Evolutionary conservation across 192 early-diverging fungal species (phyloP).

Genomic region (Coemansia sp.): DNA sequence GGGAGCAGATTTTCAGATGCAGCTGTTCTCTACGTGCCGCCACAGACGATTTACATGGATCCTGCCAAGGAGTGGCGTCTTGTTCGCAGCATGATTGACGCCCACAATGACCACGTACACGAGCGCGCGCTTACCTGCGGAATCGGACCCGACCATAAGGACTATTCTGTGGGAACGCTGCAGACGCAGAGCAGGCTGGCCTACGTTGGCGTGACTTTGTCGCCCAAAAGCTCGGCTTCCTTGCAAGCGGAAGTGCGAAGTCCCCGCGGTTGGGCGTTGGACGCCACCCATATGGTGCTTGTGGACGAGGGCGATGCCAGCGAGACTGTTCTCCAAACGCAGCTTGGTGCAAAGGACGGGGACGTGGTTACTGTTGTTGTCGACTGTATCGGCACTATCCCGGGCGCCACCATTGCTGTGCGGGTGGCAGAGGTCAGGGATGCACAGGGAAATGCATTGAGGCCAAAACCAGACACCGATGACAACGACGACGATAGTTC

Average conservation of each 20-base stretch:
- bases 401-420: constrained; percentile 30
- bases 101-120: constrained; percentile 42
- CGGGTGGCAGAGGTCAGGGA: constrained; percentile 22
- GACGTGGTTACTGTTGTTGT: constrained; percentile 38
- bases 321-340: constrained; percentile 10
- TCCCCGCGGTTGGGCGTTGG: constrained; percentile 27
- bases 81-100: constrained; percentile 31
- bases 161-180: constrained; percentile 32
- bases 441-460: background rate
- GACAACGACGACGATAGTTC: background rate
- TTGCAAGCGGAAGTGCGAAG: constrained; percentile 33
- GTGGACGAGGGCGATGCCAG: constrained; percentile 8
- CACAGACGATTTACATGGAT: constrained; percentile 48
- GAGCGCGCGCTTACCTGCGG: constrained; percentile 1
- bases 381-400: constrained; percentile 34
- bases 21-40: constrained; percentile 41
- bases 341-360: constrained; percentile 28
- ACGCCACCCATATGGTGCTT: constrained; percentile 31
- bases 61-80: constrained; percentile 36
- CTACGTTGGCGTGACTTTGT: constrained; percentile 26
- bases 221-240: constrained; percentile 10
- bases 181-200: constrained; percentile 16
- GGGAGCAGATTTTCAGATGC: constrained; percentile 22
- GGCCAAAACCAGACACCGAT: background rate
- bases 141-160: background rate